phyloP scores from a whole-genome alignment of 176 grass and related monocot genomes.

The Themeda triandra region DNA sequence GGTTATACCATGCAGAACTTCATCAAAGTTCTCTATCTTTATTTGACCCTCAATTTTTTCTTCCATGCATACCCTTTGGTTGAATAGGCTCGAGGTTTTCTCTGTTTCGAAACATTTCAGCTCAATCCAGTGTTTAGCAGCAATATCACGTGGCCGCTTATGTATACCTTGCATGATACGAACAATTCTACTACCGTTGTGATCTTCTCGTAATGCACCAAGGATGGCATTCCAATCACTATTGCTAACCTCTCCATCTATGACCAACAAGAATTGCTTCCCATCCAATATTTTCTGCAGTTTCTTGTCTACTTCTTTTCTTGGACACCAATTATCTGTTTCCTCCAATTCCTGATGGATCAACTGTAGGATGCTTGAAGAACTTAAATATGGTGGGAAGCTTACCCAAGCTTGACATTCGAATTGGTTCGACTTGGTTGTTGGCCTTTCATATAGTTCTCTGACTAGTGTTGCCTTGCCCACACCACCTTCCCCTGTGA shows the following conservation, averaged over 20 bases:
- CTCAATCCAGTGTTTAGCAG: background rate
- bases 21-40: background rate
- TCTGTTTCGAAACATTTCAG: background rate
- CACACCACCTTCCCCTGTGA: background rate
- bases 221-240: constrained; percentile 8
- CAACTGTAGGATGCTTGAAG: background rate
- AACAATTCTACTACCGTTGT: background rate
- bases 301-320: rapidly evolving
- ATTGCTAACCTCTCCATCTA: constrained; percentile 20
- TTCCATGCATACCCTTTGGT: background rate
- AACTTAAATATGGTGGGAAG: background rate
- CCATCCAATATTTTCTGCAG: rapidly evolving
- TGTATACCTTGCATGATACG: background rate
- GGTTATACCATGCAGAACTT: background rate
- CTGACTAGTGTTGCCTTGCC: constrained; percentile 24
- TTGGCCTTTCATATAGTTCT: background rate
- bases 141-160: background rate
- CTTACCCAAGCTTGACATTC: background rate
- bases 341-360: background rate
- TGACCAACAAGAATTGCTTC: background rate
- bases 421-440: background rate
- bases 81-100: background rate
- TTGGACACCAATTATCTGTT: background rate
- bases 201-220: rapidly evolving
- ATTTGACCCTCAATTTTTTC: background rate